Evolutionary conservation across 2,329 filamentous ascomycete genomes (phyloP), one percentile per base, ranked within the genome.

Genomic region (Talaromyces sp.): DNA sequence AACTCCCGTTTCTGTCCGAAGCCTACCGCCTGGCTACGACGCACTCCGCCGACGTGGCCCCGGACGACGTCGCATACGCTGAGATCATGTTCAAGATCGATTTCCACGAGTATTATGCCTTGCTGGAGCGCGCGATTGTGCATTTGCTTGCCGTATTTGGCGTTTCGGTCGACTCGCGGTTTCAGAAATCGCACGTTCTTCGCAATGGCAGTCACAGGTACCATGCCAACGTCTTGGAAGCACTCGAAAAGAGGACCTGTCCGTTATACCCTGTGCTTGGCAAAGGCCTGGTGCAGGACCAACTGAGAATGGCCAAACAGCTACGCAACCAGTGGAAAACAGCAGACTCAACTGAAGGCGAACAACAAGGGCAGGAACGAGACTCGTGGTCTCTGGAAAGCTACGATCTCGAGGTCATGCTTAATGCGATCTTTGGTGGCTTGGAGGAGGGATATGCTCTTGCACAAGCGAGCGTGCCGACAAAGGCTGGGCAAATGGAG

Each of bases 71-170:
- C 51, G 56, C 65, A 1, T 65, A 73, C 14, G 82, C 82, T 0
- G 85, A 88, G 71, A 80, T 84, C 17, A 90, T 90, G 80, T 91
- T 91, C 78, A 90, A 91, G 71, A 81, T 91, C 8, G 89, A 91
- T 68, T 91, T 91, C 64, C 86, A 89, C 73, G 89, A 91, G 68
- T 91, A 88, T 71, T 91, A 91, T 75, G 84, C 85, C 56, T 81
- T 89, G 38, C 82, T 91, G 7, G 89, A 91, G 74, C 84, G 89
- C 31, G 87, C 87, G 0, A 78, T 91, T 8, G 86, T 89, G 1
- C 83, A 87, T 53, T 76, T 89, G 0, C 81, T 89, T n/a, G 81
- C 80, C 0, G 82, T 89, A 0, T 88, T 86, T 61, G 85, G 83
- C 8, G 79, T 89, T 5, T 69, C 71, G 0, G 77, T 90, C 0